Conservation (phyloP, 441 rosid genomes). For the Jatropha multifida region DNA sequence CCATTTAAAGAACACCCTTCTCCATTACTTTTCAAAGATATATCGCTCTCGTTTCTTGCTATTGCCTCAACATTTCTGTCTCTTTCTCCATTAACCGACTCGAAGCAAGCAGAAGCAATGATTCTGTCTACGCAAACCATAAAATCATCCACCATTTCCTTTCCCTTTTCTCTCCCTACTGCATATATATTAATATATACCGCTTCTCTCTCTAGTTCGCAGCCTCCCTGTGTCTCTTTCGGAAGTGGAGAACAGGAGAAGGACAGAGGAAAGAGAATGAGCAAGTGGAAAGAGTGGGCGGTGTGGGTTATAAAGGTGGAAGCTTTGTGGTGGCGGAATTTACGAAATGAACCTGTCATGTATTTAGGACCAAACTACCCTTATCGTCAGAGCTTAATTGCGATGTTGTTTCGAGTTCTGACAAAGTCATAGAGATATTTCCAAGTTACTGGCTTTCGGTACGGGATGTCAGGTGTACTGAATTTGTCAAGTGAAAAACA, state of each 20-base stretch:
- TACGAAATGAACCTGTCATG: conserved; percentile 34
- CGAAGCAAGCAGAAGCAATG: conserved; percentile 37
- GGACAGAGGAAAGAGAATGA: background rate
- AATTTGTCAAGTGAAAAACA: background rate
- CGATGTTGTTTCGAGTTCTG: background rate
- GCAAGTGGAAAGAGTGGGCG: conserved; percentile 11
- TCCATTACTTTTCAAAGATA: conserved; percentile 21
- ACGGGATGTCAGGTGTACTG: background rate
- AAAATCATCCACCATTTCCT: conserved; percentile 48
- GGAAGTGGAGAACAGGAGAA: conserved; percentile 1
- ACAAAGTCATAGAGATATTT: background rate
- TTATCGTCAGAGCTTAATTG: background rate
- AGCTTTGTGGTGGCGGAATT: conserved; percentile 32
- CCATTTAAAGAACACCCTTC: conserved; percentile 32
- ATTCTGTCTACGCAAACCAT: conserved; percentile 48
- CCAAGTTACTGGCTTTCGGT: background rate
- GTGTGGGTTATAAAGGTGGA: conserved; percentile 16
- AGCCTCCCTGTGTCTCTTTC: conserved; percentile 5
- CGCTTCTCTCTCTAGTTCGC: conserved; percentile 7
- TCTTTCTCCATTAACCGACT: conserved; percentile 32
- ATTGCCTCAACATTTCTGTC: conserved; percentile 7
- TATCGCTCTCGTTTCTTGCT: conserved; percentile 1
- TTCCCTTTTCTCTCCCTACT: conserved; percentile 9
- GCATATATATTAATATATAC: background rate
- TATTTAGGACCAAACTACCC: conserved; percentile 10